Evolutionary conservation across 2,329 filamentous ascomycete genomes (phyloP).

Genomic region (Xylaria sp.): DNA sequence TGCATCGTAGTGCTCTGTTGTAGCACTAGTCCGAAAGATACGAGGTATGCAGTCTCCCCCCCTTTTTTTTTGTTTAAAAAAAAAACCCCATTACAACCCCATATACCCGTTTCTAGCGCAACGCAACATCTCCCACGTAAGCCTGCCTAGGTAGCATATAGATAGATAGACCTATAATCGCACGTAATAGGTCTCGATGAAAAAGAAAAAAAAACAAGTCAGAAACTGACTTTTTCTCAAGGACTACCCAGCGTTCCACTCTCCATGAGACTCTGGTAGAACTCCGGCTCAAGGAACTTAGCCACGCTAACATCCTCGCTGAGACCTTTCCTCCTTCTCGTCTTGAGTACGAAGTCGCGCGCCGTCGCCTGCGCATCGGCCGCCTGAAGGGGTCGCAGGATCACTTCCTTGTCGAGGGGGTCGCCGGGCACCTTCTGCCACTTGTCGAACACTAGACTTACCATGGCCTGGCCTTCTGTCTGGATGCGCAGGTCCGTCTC

Average conservation of each 20-base stretch:
- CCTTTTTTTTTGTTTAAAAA: neutral
- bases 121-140: neutral
- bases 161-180: neutral
- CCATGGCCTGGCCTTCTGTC: constrained; percentile 85
- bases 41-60: neutral
- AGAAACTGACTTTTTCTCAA: neutral
- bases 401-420: constrained; percentile 81
- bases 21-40: neutral
- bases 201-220: neutral
- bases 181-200: neutral
- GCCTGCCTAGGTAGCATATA: neutral
- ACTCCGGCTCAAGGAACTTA: constrained; percentile 92
- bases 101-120: no score
- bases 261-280: constrained; percentile 82
- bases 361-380: constrained; percentile 85
- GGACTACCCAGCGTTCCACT: constrained; percentile 69
- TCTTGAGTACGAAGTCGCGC: constrained; percentile 95
- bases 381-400: constrained; percentile 78
- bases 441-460: constrained; percentile 88
- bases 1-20: neutral
- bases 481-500: constrained; percentile 96
- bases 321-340: constrained; percentile 82
- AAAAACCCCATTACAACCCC: no score
- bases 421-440: constrained; percentile 97
- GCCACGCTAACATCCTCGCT: constrained; percentile 94